Percentiles rank a stretch among this genome's conserved stretches.
These are phyloP conservation scores for Lactarius akahatsu DNA, from an alignment of 768 basidiomycete species.

Conservation along the genomic window DNA sequence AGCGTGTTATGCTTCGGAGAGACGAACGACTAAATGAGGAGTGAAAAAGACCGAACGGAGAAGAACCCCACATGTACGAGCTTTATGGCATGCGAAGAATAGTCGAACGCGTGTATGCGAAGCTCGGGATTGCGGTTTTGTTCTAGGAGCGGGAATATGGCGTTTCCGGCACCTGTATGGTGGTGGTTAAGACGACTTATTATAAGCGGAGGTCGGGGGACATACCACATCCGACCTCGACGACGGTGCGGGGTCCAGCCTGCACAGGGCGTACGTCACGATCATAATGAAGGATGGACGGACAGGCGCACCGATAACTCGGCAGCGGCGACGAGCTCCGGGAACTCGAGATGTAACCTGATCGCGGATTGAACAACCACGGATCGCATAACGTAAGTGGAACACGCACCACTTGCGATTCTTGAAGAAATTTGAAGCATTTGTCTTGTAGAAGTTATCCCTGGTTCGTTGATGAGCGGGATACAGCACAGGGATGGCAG, in stretches of 20 bases:
- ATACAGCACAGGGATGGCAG: not conserved
- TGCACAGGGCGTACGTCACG: slow-evolving; percentile 34
- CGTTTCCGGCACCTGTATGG: slow-evolving; percentile 88
- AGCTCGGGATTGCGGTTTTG: slow-evolving; percentile 80
- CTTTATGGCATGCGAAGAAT: slow-evolving; percentile 83
- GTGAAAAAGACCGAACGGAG: not conserved
- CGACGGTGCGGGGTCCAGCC: slow-evolving; percentile 76
- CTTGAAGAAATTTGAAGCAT: slow-evolving; percentile 87
- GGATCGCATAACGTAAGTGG: not conserved
- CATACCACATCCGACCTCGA: slow-evolving; percentile 90
- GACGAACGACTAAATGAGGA: not conserved
- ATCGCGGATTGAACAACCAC: not conserved
- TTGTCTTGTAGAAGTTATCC: slow-evolving; percentile 91
- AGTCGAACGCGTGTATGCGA: slow-evolving; percentile 81
- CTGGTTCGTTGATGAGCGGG: slow-evolving; percentile 42
- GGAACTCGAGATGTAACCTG: slow-evolving; percentile 94
- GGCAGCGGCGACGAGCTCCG: slow-evolving; percentile 73
- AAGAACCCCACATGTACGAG: slow-evolving; percentile 68
- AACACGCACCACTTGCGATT: slow-evolving; percentile 78
- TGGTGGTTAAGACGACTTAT: not conserved
- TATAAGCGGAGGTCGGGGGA: slow-evolving; percentile 10
- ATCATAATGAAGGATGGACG: slow-evolving; percentile 6
- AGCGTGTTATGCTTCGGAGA: slow-evolving; percentile 61
- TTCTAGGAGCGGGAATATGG: slow-evolving; percentile 85
- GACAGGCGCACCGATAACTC: slow-evolving; percentile 34